These are phyloP conservation scores for Termitomyces sp. DNA, from an alignment of 768 basidiomycete genomes.

Conservation along the genomic window DNA sequence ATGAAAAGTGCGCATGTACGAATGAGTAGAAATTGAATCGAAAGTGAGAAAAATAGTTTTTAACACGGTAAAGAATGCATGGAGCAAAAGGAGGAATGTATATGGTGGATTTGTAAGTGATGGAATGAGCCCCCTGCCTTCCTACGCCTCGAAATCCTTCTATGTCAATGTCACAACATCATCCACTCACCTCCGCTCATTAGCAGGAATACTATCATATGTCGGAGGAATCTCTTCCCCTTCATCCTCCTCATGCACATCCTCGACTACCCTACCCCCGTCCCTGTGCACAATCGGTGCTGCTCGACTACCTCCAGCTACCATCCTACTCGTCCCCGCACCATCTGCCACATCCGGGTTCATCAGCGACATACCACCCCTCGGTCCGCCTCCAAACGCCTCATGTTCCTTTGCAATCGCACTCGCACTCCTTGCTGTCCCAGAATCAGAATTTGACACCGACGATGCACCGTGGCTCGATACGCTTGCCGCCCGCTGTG, in stretches of 20 bases:
- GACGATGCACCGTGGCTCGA: background rate
- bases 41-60: too few species aligned
- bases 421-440: background rate
- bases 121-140: too few species aligned
- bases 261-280: background rate
- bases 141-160: too few species aligned
- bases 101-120: too few species aligned
- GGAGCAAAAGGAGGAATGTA: too few species aligned
- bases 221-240: constrained; percentile 23
- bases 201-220: constrained; percentile 22
- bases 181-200: constrained; percentile 1
- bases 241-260: constrained; percentile 5
- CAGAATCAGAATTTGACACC: background rate
- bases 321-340: background rate
- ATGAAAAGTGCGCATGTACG: too few species aligned
- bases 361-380: constrained; percentile 4
- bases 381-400: background rate
- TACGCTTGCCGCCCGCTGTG: background rate
- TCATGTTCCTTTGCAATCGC: background rate
- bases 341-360: constrained; percentile 3
- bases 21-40: too few species aligned
- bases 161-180: too few species aligned
- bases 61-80: too few species aligned
- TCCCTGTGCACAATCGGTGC: constrained; percentile 22
- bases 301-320: background rate